A percentile compares a stretch with the other conserved stretches of the same genome.
phyloP scores from a whole-genome alignment of 2,329 filamentous ascomycete species.

The Chaetoscypha palmicola region DNA sequence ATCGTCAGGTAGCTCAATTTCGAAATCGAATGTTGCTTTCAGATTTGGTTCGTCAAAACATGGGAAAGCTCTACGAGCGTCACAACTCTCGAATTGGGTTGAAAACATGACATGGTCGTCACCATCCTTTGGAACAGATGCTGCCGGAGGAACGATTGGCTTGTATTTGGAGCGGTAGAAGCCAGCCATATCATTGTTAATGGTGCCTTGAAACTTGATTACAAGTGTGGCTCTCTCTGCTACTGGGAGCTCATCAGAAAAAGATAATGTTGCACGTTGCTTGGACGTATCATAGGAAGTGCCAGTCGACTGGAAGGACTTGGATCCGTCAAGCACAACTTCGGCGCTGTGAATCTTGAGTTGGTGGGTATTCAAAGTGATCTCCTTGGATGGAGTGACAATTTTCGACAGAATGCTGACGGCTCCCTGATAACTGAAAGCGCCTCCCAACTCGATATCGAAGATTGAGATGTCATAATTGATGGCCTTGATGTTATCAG shows the following conservation, averaged over 20 bases:
- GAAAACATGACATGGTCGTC: constrained; percentile 73
- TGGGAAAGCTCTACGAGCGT: constrained; percentile 89
- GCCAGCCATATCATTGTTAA: constrained; percentile 88
- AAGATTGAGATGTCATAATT: constrained; percentile 81
- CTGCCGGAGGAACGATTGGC: constrained; percentile 61
- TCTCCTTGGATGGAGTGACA: constrained; percentile 62
- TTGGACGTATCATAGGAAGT: constrained; percentile 77
- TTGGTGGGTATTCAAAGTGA: constrained; percentile 80
- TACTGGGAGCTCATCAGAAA: constrained; percentile 63
- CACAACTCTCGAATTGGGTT: constrained; percentile 96
- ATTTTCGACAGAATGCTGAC: constrained; percentile 76
- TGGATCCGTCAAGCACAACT: constrained; percentile 49
- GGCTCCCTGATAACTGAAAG: constrained; percentile 74
- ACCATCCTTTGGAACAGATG: constrained; percentile 69
- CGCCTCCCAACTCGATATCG: constrained; percentile 64
- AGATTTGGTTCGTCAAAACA: constrained; percentile 98
- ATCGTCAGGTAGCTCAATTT: constrained; percentile 83
- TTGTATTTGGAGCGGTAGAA: constrained; percentile 96
- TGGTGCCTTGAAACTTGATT: constrained; percentile 70
- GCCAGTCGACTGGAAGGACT: constrained; percentile 50
- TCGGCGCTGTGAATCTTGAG: constrained; percentile 67
- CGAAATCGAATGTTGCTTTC: constrained; percentile 91
- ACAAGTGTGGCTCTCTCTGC: constrained; percentile 59
- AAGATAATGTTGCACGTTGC: constrained; percentile 74
- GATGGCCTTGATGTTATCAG: constrained; percentile 63